A percentile compares a stretch with the other conserved stretches of the same genome.
Evolutionary conservation across 495 filamentous ascomycete species (phyloP).

Genomic region (Choiromyces venosus): DNA sequence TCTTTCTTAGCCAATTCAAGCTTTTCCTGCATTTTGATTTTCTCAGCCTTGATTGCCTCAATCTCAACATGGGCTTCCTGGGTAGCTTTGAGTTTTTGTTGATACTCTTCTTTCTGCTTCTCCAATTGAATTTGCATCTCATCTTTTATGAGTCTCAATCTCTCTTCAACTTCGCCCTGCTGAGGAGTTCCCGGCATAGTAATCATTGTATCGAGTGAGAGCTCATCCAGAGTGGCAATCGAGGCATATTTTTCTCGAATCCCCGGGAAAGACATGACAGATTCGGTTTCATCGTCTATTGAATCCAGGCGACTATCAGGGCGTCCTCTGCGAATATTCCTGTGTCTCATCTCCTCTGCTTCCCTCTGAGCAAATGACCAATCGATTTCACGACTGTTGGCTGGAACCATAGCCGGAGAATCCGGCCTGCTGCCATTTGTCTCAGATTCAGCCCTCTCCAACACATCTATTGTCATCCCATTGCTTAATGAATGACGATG

Average conservation of each 20-base stretch:
- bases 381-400: constrained; percentile 75
- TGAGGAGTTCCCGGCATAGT: constrained; percentile 91
- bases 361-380: constrained; percentile 94
- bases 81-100: constrained; percentile 70
- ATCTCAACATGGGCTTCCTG: constrained; percentile 74
- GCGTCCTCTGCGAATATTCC: constrained; percentile 70
- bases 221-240: constrained; percentile 90
- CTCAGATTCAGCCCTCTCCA: constrained; percentile 52
- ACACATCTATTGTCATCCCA: constrained; percentile 50
- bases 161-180: constrained; percentile 66
- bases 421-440: constrained; percentile 62
- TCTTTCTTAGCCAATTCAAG: constrained; percentile 73
- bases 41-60: constrained; percentile 78
- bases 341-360: constrained; percentile 85
- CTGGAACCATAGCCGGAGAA: constrained; percentile 64
- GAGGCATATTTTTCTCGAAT: constrained; percentile 94
- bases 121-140: constrained; percentile 86
- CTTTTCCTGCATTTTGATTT: constrained; percentile 78
- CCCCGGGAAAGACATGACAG: constrained; percentile 71
- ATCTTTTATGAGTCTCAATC: constrained; percentile 67
- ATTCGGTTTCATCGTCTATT: constrained; percentile 54
- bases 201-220: constrained; percentile 87
- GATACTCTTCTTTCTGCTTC: constrained; percentile 76
- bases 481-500: constrained; percentile 76
- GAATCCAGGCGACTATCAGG: constrained; percentile 78